Conservation (phyloP, 2,329 filamentous ascomycete species). For the Talaromyces atroroseus region DNA sequence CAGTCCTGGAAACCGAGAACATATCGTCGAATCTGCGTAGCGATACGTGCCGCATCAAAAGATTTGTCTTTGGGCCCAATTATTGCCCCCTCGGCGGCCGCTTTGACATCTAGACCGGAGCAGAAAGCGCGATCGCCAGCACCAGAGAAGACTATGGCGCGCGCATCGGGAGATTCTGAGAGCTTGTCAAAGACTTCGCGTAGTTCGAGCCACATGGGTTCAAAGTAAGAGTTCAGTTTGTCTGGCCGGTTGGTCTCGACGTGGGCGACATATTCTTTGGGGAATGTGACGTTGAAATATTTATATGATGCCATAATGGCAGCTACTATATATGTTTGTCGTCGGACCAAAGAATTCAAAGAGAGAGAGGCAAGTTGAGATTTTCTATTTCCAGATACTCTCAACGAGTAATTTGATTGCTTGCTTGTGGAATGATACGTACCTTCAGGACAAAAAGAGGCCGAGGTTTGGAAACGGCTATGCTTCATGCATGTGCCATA, state of each 20-base stretch:
- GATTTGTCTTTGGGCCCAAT: slow-evolving; percentile 19
- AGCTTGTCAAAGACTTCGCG: slow-evolving; percentile 65
- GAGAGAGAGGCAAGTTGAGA: no score
- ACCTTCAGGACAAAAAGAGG: not conserved
- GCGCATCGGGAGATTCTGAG: slow-evolving; percentile 65
- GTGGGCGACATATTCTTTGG: slow-evolving; percentile 70
- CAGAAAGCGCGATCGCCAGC: slow-evolving; percentile 81
- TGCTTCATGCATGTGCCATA: no score
- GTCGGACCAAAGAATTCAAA: no score
- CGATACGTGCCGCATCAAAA: slow-evolving; percentile 60
- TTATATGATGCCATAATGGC: slow-evolving; percentile 25
- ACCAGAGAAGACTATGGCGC: slow-evolving; percentile 72
- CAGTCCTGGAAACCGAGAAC: slow-evolving; percentile 76
- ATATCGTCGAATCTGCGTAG: slow-evolving; percentile 58
- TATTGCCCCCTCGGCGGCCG: slow-evolving; percentile 45
- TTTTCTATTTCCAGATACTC: not conserved
- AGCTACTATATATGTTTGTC: no score
- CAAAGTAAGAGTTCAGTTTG: slow-evolving; percentile 84
- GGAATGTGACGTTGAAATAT: slow-evolving; percentile 69
- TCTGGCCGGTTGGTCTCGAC: slow-evolving; percentile 83
- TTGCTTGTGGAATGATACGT: no score
- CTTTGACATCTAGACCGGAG: slow-evolving; percentile 75
- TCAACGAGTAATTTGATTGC: not conserved
- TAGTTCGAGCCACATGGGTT: slow-evolving; percentile 82
- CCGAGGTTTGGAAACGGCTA: no score